Conservation (phyloP, 73 alveolate species). For the Effrenium voratum region DNA sequence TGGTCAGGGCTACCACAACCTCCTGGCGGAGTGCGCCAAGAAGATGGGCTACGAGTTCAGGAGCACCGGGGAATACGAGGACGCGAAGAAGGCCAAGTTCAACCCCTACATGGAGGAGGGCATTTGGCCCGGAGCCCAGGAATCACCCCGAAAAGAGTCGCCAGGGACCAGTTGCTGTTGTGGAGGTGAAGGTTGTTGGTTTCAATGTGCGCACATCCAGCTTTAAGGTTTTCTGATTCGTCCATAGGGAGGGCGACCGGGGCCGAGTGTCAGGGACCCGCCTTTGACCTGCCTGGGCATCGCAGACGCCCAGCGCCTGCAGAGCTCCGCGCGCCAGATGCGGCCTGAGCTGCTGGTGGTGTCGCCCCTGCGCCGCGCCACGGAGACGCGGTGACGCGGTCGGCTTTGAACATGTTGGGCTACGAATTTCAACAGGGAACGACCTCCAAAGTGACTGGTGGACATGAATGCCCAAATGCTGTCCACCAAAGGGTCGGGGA, state of each 20-base stretch:
- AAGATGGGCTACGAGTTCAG: slow-evolving; percentile 42
- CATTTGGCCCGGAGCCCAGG: neutral
- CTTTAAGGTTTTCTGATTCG: neutral
- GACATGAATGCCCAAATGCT: too few relatives aligned
- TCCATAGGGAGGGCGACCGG: neutral
- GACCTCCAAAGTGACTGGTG: too few relatives aligned
- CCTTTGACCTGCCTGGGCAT: slow-evolving; percentile 77
- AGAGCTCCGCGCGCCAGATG: slow-evolving; percentile 22
- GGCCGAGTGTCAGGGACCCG: neutral
- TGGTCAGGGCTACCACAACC: slow-evolving; percentile 76
- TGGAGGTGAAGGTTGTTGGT: neutral
- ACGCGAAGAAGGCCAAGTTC: slow-evolving; percentile 53
- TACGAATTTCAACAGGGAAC: too few relatives aligned
- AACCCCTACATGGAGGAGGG: slow-evolving; percentile 8
- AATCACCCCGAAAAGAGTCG: neutral
- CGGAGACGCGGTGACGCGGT: too few relatives aligned
- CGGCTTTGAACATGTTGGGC: too few relatives aligned
- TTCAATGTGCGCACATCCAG: neutral
- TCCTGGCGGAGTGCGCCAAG: slow-evolving; percentile 37
- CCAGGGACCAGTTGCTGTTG: neutral
- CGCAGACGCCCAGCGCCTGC: slow-evolving; percentile 56
- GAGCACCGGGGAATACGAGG: slow-evolving; percentile 54
- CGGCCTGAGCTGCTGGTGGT: slow-evolving; percentile 73
- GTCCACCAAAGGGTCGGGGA: too few relatives aligned
- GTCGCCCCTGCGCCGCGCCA: slow-evolving; percentile 72